A percentile compares a stretch with the other conserved stretches of the same genome.
phyloP scores from a whole-genome alignment of 805 yeast species.

The Candida caryicola region DNA sequence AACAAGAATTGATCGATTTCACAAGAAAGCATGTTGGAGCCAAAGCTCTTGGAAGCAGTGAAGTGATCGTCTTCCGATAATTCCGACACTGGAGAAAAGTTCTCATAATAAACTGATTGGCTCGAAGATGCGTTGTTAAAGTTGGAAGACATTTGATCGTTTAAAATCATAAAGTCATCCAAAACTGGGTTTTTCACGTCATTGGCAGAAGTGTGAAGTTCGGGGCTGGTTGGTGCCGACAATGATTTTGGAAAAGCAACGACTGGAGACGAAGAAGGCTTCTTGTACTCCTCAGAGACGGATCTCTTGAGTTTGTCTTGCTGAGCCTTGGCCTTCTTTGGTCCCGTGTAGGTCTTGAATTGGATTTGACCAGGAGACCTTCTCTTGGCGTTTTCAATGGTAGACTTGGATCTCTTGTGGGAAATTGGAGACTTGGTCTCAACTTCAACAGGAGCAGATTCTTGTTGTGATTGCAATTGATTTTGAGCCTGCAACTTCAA shows the following conservation, averaged over 20 bases:
- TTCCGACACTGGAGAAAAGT: conserved; percentile 23
- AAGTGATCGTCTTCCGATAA: conserved; percentile 19
- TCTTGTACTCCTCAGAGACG: conserved; percentile 17
- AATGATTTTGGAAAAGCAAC: not conserved
- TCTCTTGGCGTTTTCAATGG: conserved; percentile 18
- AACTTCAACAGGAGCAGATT: conserved; percentile 1
- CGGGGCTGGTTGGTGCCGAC: conserved; percentile 6
- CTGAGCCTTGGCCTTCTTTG: conserved; percentile 19
- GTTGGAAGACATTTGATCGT: conserved; percentile 18
- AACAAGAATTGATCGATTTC: conserved; percentile 23
- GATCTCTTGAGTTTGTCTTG: conserved; percentile 21
- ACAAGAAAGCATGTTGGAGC: conserved; percentile 14
- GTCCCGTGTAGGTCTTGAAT: conserved; percentile 31
- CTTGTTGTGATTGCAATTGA: conserved; percentile 4
- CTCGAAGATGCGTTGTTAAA: conserved; percentile 10
- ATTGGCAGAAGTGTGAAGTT: conserved; percentile 1
- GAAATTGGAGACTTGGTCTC: conserved; percentile 5
- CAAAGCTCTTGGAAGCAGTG: conserved; percentile 14
- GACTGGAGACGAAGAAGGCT: not conserved
- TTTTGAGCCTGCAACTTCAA: conserved; percentile 19
- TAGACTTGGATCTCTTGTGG: conserved; percentile 29
- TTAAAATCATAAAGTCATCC: conserved; percentile 29
- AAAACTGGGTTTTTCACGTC: conserved; percentile 12
- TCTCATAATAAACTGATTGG: conserved; percentile 6
- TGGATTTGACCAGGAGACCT: conserved; percentile 21